Base-by-base conservation (phyloP, 306 rosid genomes). In the Fagus crenata region DNA sequence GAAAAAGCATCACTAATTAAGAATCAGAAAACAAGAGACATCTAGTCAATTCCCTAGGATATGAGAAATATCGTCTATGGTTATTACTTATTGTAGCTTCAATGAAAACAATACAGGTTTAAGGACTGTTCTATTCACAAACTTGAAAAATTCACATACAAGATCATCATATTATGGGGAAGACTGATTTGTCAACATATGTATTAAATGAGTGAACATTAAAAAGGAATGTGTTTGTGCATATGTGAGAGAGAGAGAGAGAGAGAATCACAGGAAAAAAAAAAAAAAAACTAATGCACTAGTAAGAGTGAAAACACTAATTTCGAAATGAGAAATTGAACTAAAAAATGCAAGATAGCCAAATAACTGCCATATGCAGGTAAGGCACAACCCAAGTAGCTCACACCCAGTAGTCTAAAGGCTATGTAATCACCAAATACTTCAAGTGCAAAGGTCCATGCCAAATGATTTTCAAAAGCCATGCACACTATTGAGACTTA, bases 1-100 rank as follows among this genome's bases (percentile, higher is more conserved):
- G 70, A 8, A 18, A 35, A 15, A 36, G 37, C 18, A 74, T 60
- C 35, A 74, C 54, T 35, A 65, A 69, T 71, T 14, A 75, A 43
- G 67, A 81, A 72, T 35, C 2, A 9, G 41, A 18, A 40, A 76
- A 35, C 53, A 36, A 8, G 53, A 51, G 17, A 7, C 37, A 64
- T 49, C 22, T 39, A 28, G 32, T n/a, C 5, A 18, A n/a, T 28
- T 40, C 40, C 71, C 71, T 33, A 33, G 39, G 68, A 35, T 33
- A 61, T 7, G 2, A 11, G 68, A 31, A 31, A 59, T 59, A 59
- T 11, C 15, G 28, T 59, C 22, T 37, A 40, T 33, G 59, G 4
- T 1, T n/a, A n/a, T 22, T 22, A 22, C 28, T 22, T 22, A 22
- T 2, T 46, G 35, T 7, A 32, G 28, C 35, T 42, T 17, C 9